These are phyloP conservation scores for Trapa bicornis DNA, from an alignment of 345 rosid species.

Conservation along the genomic window DNA sequence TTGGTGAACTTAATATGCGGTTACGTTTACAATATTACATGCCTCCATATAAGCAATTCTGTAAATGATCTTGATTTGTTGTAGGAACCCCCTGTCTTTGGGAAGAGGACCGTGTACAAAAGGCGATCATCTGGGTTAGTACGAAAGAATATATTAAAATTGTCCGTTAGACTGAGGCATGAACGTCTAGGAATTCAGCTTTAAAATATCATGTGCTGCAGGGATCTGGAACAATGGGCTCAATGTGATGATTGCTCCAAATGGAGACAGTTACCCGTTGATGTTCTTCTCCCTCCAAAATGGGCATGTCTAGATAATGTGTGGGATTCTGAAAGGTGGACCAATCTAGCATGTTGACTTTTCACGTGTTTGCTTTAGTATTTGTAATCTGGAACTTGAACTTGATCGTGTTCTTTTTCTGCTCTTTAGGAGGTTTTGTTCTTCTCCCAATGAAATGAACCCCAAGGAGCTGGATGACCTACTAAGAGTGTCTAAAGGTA, in stretches of 20 bases:
- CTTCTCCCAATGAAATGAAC: slow-evolving; percentile 49
- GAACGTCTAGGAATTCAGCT: not conserved
- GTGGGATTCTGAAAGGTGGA: slow-evolving; percentile 62
- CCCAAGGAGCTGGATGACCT: slow-evolving; percentile 51
- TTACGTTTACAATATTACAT: not conserved
- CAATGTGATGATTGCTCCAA: slow-evolving; percentile 76
- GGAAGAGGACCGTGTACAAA: slow-evolving; percentile 64
- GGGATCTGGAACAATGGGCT: slow-evolving; percentile 73
- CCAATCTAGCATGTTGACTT: not conserved
- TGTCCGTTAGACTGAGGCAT: not conserved
- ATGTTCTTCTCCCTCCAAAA: slow-evolving; percentile 59
- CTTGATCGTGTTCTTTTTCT: slow-evolving; percentile 8
- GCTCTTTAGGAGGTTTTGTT: slow-evolving; percentile 49
- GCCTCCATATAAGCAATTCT: not conserved
- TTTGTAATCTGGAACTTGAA: not conserved
- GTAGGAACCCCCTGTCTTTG: slow-evolving; percentile 89
- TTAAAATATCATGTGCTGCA: slow-evolving; percentile 10
- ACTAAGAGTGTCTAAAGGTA: slow-evolving; percentile 48
- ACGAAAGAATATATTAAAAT: not conserved
- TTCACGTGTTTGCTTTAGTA: not conserved
- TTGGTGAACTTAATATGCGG: not conserved
- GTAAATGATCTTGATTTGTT: slow-evolving; percentile 14
- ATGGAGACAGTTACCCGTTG: slow-evolving; percentile 69
- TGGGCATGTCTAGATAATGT: slow-evolving; percentile 70
- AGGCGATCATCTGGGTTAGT: slow-evolving; percentile 52